Conservation (phyloP, 2,329 filamentous ascomycete species). For the Cytospora piceicola region DNA sequence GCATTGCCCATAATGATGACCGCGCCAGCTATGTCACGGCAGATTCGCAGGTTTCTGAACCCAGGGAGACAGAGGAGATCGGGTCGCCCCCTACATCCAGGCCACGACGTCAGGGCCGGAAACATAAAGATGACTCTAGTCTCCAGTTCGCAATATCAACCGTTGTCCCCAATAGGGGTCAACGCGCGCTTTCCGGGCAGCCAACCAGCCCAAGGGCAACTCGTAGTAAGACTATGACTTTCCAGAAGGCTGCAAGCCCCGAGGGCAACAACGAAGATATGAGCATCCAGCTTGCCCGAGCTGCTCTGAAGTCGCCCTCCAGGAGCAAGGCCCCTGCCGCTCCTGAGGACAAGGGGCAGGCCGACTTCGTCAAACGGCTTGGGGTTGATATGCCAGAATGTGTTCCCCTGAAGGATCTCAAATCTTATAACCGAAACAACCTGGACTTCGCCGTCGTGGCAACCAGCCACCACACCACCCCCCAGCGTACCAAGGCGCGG, state of each 20-base stretch:
- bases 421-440: constrained; percentile 52
- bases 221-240: constrained; percentile 30
- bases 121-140: constrained; percentile 6
- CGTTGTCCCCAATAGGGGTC: constrained; percentile 6
- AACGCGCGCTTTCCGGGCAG: constrained; percentile 17
- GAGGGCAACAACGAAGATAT: constrained; percentile 34
- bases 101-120: constrained; percentile 12
- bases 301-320: constrained; percentile 38
- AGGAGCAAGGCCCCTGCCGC: constrained; percentile 29
- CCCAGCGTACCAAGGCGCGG: constrained; percentile 58
- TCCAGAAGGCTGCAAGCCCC: constrained; percentile 25
- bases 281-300: constrained; percentile 39
- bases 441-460: constrained; percentile 61
- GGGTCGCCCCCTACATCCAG: constrained; percentile 9
- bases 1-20: constrained; percentile 8
- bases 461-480: constrained; percentile 53
- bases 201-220: constrained; percentile 26
- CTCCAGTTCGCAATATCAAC: constrained; percentile 8
- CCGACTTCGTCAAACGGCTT: constrained; percentile 50
- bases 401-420: constrained; percentile 55
- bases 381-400: constrained; percentile 57
- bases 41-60: constrained; percentile 23
- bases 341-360: constrained; percentile 42
- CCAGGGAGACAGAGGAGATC: constrained; percentile 13
- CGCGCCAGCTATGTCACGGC: constrained; percentile 23